Evolutionary conservation across 257 asterid species (phyloP), one percentile per base, ranked within the genome.

Genomic region (Solanum clarkiae): DNA sequence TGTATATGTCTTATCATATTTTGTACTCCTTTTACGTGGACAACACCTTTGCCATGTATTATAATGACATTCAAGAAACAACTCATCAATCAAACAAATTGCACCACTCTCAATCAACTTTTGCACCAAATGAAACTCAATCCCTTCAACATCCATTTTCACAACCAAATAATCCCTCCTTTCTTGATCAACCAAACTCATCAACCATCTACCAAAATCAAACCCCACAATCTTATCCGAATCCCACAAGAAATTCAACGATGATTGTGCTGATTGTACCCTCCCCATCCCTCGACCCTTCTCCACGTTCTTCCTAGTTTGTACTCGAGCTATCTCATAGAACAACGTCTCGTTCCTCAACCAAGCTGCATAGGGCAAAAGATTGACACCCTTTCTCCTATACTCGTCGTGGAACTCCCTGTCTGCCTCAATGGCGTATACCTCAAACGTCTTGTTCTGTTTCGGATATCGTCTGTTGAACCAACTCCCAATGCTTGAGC

Each of bases 141-240:
- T 88, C 60, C 97, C 96, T 83, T 93, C 92, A 4, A 94, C 89
- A 81, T 94, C 94, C 97, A 94, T 90, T 90, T 94, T 94, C 93
- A 94, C 89, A 81, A 92, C 90, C 86, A 94, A 95, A 88, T 90
- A 92, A 77, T 92, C 96, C 49, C 47, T 44, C 49, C 49, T 60
- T 22, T 22, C 68, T 54, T 88, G 87, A n/a, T 84, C 80, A 47
- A 80, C 92, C 6, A 68, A 80, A 24, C 86, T 83, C 80, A 90
- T 90, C 91, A 94, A 88, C 96, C 97, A 94, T 77, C 42, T 11
- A 0, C 91, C 93, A 10, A 93, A 93, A 88, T 92, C 96, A 60
- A 94, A 91, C 15, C 96, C 96, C 84, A 70, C 84, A 83, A 94
- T 92, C 90, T 86, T 87, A 83, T 90, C 85, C 68, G 59, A 63